Conservation (phyloP, 768 basidiomycete species). For the Tulasnella sp. region DNA sequence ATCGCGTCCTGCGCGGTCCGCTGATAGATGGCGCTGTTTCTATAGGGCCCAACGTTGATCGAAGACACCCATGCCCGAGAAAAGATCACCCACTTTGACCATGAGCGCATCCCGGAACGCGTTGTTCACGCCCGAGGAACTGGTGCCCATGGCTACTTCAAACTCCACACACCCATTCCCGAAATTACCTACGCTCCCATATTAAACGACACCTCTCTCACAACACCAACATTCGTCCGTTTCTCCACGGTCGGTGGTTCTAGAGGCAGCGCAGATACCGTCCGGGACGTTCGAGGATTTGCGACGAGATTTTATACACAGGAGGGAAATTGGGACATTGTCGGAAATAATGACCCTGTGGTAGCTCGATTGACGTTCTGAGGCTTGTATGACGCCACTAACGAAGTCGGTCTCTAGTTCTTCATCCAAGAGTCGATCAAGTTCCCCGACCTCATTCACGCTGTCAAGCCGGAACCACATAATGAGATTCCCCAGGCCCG, state of each 20-base stretch:
- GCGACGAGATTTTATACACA: constrained; percentile 75
- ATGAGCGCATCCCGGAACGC: constrained; percentile 85
- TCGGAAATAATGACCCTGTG: constrained; percentile 70
- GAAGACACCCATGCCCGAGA: constrained; percentile 39
- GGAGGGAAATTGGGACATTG: constrained; percentile 74
- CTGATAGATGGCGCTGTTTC: not conserved
- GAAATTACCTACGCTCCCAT: constrained; percentile 65
- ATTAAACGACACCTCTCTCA: constrained; percentile 61
- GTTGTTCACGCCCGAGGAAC: constrained; percentile 63
- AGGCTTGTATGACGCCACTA: not conserved
- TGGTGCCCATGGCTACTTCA: constrained; percentile 79
- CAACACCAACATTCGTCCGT: constrained; percentile 71
- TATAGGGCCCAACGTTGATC: constrained; percentile 63
- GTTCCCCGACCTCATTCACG: constrained; percentile 69
- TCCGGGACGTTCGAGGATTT: constrained; percentile 82
- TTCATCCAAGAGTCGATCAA: constrained; percentile 78
- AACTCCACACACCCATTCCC: constrained; percentile 58
- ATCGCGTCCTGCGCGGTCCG: not conserved
- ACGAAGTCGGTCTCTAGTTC: constrained; percentile 34
- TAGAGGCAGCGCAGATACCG: constrained; percentile 74
- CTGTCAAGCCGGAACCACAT: constrained; percentile 74
- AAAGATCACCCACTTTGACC: constrained; percentile 66
- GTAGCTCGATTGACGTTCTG: not conserved
- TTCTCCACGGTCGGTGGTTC: constrained; percentile 83
- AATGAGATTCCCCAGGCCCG: constrained; percentile 47